A percentile compares a stretch with the other conserved stretches of the same genome.
These are phyloP conservation scores for Chimonanthus salicifolius DNA, from an alignment of 164 flowering plant genomes.

Conservation along the genomic window DNA sequence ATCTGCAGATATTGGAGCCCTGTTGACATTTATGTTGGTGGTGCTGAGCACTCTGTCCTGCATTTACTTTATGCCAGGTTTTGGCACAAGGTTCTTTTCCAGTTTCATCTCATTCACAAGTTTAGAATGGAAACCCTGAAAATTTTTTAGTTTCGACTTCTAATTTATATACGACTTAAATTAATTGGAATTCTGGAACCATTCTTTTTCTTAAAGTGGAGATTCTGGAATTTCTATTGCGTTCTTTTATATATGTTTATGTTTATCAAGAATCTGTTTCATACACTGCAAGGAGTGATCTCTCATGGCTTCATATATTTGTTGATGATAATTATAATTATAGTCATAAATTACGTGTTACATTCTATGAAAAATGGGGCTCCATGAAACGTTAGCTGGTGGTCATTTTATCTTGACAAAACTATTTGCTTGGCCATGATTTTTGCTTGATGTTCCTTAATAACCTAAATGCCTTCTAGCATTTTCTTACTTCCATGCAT, in stretches of 20 bases:
- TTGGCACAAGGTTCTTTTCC: slow-evolving; percentile 87
- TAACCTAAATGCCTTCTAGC: neutral
- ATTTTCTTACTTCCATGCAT: neutral
- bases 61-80: slow-evolving; percentile 92
- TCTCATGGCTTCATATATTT: neutral
- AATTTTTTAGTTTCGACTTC: neutral
- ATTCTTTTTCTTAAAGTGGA: neutral
- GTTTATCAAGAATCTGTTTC: neutral
- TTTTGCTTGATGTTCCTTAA: neutral
- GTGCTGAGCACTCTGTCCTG: slow-evolving; percentile 98
- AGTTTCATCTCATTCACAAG: neutral
- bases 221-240: neutral
- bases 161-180: neutral
- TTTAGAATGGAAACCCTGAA: neutral
- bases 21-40: slow-evolving; percentile 96
- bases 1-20: slow-evolving; percentile 89
- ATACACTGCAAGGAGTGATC: neutral
- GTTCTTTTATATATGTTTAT: neutral
- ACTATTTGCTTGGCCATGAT: neutral
- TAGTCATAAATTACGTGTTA: neutral
- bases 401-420: neutral
- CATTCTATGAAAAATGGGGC: neutral
- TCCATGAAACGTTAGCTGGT: neutral
- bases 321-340: neutral
- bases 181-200: neutral